Evolutionary conservation across 2,329 filamentous ascomycete species (phyloP), one percentile per base, ranked within the genome.

Genomic region (Paecilomyces niveus): DNA sequence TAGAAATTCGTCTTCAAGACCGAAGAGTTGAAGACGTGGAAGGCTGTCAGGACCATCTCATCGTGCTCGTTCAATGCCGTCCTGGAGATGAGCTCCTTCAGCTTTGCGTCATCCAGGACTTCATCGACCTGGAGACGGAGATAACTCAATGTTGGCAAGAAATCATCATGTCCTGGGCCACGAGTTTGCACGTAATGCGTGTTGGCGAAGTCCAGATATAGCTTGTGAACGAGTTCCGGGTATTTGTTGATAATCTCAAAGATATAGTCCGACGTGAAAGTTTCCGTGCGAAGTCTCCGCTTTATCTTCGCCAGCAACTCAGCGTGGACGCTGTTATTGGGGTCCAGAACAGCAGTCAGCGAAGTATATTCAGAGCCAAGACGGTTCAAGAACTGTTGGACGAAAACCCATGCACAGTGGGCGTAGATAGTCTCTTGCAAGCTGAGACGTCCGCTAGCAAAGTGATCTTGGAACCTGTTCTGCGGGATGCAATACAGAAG

Each of bases 1-100:
- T 95, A 97, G 76, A 89, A 89, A 81, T 99, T 99, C 67, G 94
- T 99, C 85, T 97, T 99, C 65, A 97, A 82, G 53, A 97, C 87
- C 53, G 89, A 86, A 59, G 85, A 87, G 81, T 99, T 99, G 85
- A 99, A 99, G 62, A 94, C 87, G 57, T 91, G 87, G 85, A 99
- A 97, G 15, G 92, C 91, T 50, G 87, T 91, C 91, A 99, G 95
- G 66, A 99, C 94, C 87, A 97, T 95, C 72, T 93, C 89, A 71
- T 99, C 92, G 76, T 99, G 92, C 78, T 99, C 93, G 70, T 96
- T 97, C 60, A 82, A 83, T 18, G 90, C 88, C n/a, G 88, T 89
- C 71, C 85, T 88, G 61, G 88, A 83, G 70, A 96, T 94, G 64
- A 88, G 81, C 55, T 89, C 85, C 74, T 90, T 87, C 45, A 96